Base-by-base conservation (phyloP, 352 stramenopile species). In the Phytophthora cryptogea region DNA sequence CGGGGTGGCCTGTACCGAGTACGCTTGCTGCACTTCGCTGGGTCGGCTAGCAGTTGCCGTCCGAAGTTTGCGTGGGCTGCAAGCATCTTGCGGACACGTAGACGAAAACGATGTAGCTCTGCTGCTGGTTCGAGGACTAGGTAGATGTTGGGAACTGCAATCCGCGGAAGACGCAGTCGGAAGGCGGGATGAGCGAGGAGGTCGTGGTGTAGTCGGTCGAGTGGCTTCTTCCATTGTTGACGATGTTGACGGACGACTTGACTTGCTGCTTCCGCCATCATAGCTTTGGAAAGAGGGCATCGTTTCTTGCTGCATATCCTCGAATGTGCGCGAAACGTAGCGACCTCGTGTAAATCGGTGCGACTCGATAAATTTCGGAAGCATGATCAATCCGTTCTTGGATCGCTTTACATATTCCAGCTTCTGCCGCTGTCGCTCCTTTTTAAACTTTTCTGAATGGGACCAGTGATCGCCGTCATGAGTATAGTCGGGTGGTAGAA, bases 401-500 rank as follows among this genome's bases (percentile, higher is more conserved):
- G 66, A 80, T 27, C 78, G 74, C 49, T 88, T 86, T 14, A 83
- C 68, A 48, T 85, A 87, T 40, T 89, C 80, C 39, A 88, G 63
- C 27, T 77, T 76, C 33, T 82, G 54, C 17, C 68, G 65, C 33
- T 79, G 52, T 2, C 70, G 70, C 30, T 83, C 68, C 26, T 81
- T 83, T 37, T 70, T 68, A 33, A 70, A 88, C 11, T 83, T 84
- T 4, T 86, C 71, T 6, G 78, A 80, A 30, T 91, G 80, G 16
- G 76, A 83, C 84, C 84, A 94, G 54, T 89, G 65, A 44, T 94
- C 82, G 8, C 84, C 82, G 39, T 94, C 83, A 35, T 79, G 78
- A 0, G 80, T 94, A 53, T 94, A 94, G 43, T 94, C 84, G 4
- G 84, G 80, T 4, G 84, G 81, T 14, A 92, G 49, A n/a, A 94